Evolutionary conservation across 83 land plant species (phyloP).

Genomic region (Picea abies): DNA sequence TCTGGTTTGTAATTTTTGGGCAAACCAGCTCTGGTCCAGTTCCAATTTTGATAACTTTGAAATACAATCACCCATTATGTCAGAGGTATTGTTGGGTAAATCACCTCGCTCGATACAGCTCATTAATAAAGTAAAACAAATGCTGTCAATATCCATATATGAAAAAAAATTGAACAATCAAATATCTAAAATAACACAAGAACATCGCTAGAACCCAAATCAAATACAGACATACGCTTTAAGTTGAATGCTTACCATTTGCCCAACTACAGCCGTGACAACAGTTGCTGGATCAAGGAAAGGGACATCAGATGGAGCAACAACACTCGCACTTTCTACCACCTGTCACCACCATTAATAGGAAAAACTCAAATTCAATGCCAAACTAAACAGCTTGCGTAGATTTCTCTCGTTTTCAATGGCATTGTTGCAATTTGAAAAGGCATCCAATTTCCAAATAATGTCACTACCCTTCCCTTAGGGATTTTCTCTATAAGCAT

Average conservation of each 20-base stretch:
- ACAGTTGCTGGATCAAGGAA: conserved; percentile 36
- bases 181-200: no score
- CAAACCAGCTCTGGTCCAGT: no score
- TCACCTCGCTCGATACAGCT: not conserved
- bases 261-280: conserved; percentile 52
- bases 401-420: not conserved
- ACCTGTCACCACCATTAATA: conserved; percentile 31
- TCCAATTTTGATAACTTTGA: not conserved
- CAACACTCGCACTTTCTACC: conserved; percentile 42
- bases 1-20: no score
- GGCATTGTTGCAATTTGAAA: no score
- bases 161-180: no score
- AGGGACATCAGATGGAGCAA: conserved; percentile 29
- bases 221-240: not conserved
- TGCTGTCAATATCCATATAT: not conserved
- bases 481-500: not conserved
- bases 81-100: not conserved
- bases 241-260: conserved; percentile 43
- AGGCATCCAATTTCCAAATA: not conserved
- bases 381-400: not conserved
- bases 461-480: not conserved
- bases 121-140: not conserved
- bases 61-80: not conserved
- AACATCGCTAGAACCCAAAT: not conserved
- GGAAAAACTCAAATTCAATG: not conserved